A percentile compares a stretch with the other conserved stretches of the same genome.
These are phyloP conservation scores for Solidago caesia DNA, from an alignment of 129 eudicot genomes.

Conservation along the genomic window DNA sequence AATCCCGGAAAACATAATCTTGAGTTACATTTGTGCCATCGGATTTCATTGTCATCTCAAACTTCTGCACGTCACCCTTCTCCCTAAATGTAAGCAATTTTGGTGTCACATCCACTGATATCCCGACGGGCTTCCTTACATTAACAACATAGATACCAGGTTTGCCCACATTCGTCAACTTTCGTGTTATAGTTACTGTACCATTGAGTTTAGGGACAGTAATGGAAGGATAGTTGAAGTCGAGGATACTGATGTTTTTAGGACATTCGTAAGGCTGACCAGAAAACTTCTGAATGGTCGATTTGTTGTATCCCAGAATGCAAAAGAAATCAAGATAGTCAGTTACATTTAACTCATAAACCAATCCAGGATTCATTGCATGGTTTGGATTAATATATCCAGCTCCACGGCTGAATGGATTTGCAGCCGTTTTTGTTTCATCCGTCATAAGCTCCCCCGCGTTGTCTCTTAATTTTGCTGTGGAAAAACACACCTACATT, in stretches of 20 bases:
- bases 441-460: conserved; percentile 44
- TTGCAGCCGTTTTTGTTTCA: conserved; percentile 29
- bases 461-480: conserved; percentile 73
- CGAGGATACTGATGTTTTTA: conserved; percentile 17
- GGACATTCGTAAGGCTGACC: conserved; percentile 46
- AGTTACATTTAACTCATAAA: conserved; percentile 50
- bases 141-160: conserved; percentile 52
- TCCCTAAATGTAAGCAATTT: conserved; percentile 33
- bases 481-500: neutral
- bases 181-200: conserved; percentile 43
- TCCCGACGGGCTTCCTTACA: conserved; percentile 48
- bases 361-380: conserved; percentile 83
- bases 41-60: conserved; percentile 39
- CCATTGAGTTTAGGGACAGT: conserved; percentile 43
- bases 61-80: conserved; percentile 49
- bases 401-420: conserved; percentile 69
- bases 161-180: conserved; percentile 72
- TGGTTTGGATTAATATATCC: conserved; percentile 78
- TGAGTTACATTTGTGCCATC: neutral
- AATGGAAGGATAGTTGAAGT: conserved; percentile 79
- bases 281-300: conserved; percentile 35
- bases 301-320: conserved; percentile 56
- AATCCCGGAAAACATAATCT: conserved; percentile 51
- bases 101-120: conserved; percentile 46
- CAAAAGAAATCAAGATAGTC: conserved; percentile 83